Conservation (phyloP, 2,329 filamentous ascomycete species). For the Neoarthrinium moseri region DNA sequence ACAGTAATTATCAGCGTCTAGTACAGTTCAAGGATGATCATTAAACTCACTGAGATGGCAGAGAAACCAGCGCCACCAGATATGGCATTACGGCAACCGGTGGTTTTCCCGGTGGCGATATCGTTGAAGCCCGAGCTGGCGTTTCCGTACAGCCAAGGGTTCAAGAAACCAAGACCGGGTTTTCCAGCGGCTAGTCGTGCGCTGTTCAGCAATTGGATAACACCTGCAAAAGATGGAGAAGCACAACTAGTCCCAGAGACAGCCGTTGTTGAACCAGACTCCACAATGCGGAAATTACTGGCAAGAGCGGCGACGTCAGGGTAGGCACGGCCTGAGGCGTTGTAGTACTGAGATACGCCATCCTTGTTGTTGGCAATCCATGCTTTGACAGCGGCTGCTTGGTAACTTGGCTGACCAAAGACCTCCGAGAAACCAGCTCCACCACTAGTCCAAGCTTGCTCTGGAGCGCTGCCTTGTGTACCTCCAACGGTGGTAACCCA, state of each 20-base stretch:
- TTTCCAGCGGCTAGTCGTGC: conserved; percentile 47
- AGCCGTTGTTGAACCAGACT: conserved; percentile 28
- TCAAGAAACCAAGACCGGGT: conserved; percentile 52
- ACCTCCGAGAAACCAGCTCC: conserved; percentile 52
- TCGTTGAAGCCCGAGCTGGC: conserved; percentile 43
- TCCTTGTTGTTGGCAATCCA: conserved; percentile 38
- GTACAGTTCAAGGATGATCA: conserved; percentile 19
- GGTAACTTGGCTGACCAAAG: conserved; percentile 46
- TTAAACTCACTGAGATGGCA: not conserved
- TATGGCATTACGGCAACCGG: conserved; percentile 30
- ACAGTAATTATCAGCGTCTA: not conserved
- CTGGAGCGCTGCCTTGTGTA: conserved; percentile 16
- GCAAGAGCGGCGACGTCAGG: conserved; percentile 52
- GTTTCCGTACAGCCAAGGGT: conserved; percentile 37
- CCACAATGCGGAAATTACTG: conserved; percentile 35
- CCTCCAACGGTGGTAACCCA: conserved; percentile 27
- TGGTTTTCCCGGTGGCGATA: conserved; percentile 37
- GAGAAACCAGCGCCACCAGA: conserved; percentile 4
- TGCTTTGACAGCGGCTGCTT: conserved; percentile 36
- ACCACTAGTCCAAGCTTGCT: conserved; percentile 40
- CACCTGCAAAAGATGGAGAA: conserved; percentile 52
- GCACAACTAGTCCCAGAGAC: conserved; percentile 39
- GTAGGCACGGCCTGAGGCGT: conserved; percentile 42
- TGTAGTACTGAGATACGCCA: conserved; percentile 18
- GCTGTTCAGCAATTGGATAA: conserved; percentile 56